These are phyloP conservation scores for Plectosphaerella sp. DNA, from an alignment of 2,329 filamentous ascomycete genomes.

Conservation along the genomic window DNA sequence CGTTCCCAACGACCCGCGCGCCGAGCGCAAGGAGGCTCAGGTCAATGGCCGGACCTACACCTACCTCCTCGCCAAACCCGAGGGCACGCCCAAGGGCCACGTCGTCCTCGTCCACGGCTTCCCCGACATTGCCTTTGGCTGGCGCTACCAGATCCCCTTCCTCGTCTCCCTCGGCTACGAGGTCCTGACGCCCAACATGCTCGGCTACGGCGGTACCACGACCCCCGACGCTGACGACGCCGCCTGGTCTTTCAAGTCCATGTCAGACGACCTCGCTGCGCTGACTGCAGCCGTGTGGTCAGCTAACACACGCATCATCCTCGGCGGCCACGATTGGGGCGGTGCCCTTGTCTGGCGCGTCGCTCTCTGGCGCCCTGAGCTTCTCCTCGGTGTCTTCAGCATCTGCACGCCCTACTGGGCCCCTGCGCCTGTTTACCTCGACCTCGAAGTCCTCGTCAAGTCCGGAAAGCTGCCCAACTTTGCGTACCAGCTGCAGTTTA, in stretches of 20 bases:
- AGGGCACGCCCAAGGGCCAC: constrained; percentile 37
- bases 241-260: constrained; percentile 56
- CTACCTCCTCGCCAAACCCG: constrained; percentile 53
- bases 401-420: constrained; percentile 71
- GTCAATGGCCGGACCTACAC: constrained; percentile 69
- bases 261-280: constrained; percentile 70
- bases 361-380: constrained; percentile 66
- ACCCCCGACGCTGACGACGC: constrained; percentile 63
- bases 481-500: constrained; percentile 59
- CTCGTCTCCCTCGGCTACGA: constrained; percentile 68
- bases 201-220: constrained; percentile 78
- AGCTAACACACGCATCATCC: constrained; percentile 55
- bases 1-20: constrained; percentile 57
- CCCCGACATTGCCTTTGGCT: constrained; percentile 78
- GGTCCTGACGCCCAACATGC: constrained; percentile 79
- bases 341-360: constrained; percentile 72
- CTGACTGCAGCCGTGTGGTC: constrained; percentile 55
- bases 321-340: constrained; percentile 94
- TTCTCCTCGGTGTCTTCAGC: constrained; percentile 71
- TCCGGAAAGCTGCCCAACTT: constrained; percentile 58
- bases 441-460: constrained; percentile 56
- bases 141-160: constrained; percentile 83
- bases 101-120: constrained; percentile 65
- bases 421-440: constrained; percentile 45
- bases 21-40: constrained; percentile 57